Conservation (phyloP, 805 yeast species). For the Yamadazyma philogaea region DNA sequence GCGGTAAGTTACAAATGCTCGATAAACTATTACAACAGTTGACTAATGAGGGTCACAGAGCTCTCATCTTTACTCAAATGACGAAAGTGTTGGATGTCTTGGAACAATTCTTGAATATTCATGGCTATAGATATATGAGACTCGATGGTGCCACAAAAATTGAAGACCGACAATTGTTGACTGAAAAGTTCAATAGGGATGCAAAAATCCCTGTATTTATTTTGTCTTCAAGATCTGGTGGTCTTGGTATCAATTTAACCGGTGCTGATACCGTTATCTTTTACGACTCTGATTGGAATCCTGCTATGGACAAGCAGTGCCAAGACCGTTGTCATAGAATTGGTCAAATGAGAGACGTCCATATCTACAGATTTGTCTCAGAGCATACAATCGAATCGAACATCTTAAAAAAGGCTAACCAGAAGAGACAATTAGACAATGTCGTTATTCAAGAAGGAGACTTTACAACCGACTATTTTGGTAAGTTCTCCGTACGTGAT, state of each 20-base stretch:
- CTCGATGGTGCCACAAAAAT: slow-evolving; percentile 96
- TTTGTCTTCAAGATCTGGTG: slow-evolving; percentile 94
- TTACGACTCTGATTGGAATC: slow-evolving; percentile 99
- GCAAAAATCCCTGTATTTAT: slow-evolving; percentile 85
- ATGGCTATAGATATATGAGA: slow-evolving; percentile 92
- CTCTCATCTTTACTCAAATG: slow-evolving; percentile 96
- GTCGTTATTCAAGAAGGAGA: slow-evolving; percentile 98
- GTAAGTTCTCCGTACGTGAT: slow-evolving; percentile 81
- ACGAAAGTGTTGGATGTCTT: slow-evolving; percentile 90
- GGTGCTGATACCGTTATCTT: slow-evolving; percentile 99
- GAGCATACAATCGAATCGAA: slow-evolving; percentile 96
- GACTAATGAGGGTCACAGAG: slow-evolving; percentile 86
- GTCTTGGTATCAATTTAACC: slow-evolving; percentile 93
- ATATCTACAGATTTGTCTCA: slow-evolving; percentile 91
- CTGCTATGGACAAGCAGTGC: slow-evolving; percentile 99
- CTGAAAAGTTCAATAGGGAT: slow-evolving; percentile 90
- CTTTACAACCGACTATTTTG: slow-evolving; percentile 94
- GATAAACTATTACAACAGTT: slow-evolving; percentile 73
- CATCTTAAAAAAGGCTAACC: slow-evolving; percentile 89
- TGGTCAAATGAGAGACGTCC: slow-evolving; percentile 97
- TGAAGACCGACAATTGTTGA: slow-evolving; percentile 91
- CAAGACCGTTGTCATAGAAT: slow-evolving; percentile 99
- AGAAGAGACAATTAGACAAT: slow-evolving; percentile 88
- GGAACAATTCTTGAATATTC: slow-evolving; percentile 89
- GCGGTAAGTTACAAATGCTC: slow-evolving; percentile 90